Percentiles rank a stretch among this genome's conserved stretches.
phyloP scores from a whole-genome alignment of 805 yeast genomes.

The Millerozyma miso region DNA sequence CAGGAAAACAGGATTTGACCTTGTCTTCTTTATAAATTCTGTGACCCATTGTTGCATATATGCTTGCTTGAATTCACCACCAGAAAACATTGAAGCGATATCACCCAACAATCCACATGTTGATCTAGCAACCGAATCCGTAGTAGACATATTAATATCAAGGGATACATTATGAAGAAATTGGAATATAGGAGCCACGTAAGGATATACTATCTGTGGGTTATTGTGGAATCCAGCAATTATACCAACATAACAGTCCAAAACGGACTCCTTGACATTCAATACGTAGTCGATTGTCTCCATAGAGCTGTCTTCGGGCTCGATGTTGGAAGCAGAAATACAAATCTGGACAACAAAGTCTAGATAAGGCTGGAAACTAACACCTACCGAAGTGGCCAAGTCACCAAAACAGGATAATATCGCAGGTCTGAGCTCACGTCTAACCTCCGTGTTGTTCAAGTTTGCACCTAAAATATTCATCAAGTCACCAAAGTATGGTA shows the following conservation, averaged over 20 bases:
- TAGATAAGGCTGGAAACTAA: conserved; percentile 69
- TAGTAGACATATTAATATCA: conserved; percentile 56
- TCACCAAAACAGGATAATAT: conserved; percentile 94
- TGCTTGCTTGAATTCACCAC: conserved; percentile 64
- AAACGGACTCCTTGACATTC: conserved; percentile 76
- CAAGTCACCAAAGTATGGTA: conserved; percentile 72
- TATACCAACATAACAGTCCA: conserved; percentile 94
- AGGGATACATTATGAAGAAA: conserved; percentile 58
- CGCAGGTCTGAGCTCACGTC: conserved; percentile 80
- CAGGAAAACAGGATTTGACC: conserved; percentile 57
- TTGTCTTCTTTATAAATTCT: conserved; percentile 68
- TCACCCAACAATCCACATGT: conserved; percentile 93
- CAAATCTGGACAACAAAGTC: conserved; percentile 78
- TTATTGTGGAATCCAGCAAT: conserved; percentile 79
- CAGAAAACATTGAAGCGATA: conserved; percentile 79
- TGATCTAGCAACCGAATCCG: conserved; percentile 73
- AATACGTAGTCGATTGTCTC: conserved; percentile 77
- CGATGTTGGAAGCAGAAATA: conserved; percentile 56
- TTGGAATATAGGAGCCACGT: conserved; percentile 63
- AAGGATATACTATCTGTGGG: conserved; percentile 63
- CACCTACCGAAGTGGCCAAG: conserved; percentile 84
- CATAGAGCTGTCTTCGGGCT: conserved; percentile 61
- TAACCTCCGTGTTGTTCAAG: conserved; percentile 62
- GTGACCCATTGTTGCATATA: conserved; percentile 77
- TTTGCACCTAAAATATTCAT: conserved; percentile 79